Conservation (phyloP, 257 asterid species). For the Solanum lycopersicoides region DNA sequence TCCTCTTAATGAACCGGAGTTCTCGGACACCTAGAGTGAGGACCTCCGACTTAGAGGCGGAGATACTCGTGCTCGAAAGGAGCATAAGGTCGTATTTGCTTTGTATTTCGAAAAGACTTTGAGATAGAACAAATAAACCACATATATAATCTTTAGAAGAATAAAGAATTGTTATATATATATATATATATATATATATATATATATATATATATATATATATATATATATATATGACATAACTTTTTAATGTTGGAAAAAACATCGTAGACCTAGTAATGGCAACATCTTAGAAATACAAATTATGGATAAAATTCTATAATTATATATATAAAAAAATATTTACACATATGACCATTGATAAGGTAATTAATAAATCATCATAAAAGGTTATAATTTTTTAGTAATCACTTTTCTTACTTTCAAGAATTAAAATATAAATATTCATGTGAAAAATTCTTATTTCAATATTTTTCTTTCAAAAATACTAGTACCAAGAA, state of each 20-base stretch:
- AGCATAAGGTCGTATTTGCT: conserved; percentile 55
- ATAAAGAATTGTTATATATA: conserved; percentile 50
- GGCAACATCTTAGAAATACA: neutral
- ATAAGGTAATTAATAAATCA: neutral
- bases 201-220: too few relatives aligned
- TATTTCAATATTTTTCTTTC: neutral
- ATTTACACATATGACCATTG: neutral
- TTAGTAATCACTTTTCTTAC: neutral
- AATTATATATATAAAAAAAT: neutral
- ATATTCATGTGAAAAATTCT: neutral
- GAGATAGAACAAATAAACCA: conserved; percentile 53
- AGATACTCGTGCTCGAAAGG: conserved; percentile 26
- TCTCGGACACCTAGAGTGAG: too few relatives aligned
- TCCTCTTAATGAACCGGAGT: too few relatives aligned
- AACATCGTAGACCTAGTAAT: too few relatives aligned
- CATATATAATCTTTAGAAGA: conserved; percentile 57
- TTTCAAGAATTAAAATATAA: neutral
- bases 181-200: too few relatives aligned
- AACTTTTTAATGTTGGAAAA: too few relatives aligned
- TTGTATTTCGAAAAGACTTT: conserved; percentile 37
- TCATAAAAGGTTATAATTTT: neutral
- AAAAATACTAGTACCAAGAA: neutral
- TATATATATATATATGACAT: conserved; percentile 16
- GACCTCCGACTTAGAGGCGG: too few relatives aligned
- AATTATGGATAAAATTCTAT: neutral